Conservation (phyloP, 495 filamentous ascomycete species). For the Lasiosphaeria ovina region DNA sequence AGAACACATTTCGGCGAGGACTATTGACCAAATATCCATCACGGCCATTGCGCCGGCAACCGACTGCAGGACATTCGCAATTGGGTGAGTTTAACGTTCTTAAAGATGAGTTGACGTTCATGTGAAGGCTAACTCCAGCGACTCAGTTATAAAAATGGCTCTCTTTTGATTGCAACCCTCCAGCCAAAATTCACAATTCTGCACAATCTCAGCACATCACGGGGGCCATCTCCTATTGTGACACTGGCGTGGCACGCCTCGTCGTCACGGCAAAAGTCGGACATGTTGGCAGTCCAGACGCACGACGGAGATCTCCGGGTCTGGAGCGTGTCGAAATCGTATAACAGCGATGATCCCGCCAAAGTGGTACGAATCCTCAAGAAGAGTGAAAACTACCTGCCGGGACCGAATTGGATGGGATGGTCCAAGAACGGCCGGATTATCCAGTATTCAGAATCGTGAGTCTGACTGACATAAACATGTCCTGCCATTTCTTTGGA, state of each 20-base stretch:
- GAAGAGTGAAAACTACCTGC: slow-evolving; percentile 66
- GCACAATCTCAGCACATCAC: slow-evolving; percentile 80
- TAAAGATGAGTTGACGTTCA: background rate
- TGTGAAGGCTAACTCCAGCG: slow-evolving; percentile 29
- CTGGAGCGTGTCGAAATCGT: slow-evolving; percentile 92
- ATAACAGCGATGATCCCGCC: slow-evolving; percentile 68
- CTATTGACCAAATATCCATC: slow-evolving; percentile 86
- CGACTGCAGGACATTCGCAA: slow-evolving; percentile 96
- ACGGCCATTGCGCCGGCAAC: slow-evolving; percentile 84
- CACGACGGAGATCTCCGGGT: slow-evolving; percentile 89
- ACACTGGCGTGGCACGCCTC: slow-evolving; percentile 97
- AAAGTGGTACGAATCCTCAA: slow-evolving; percentile 88
- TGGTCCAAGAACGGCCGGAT: slow-evolving; percentile 99
- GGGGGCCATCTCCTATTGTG: slow-evolving; percentile 82
- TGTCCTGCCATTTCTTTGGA: background rate
- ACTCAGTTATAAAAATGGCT: slow-evolving; percentile 87
- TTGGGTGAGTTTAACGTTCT: slow-evolving; percentile 64
- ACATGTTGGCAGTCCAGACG: slow-evolving; percentile 94
- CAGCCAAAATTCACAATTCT: slow-evolving; percentile 92
- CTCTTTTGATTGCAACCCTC: slow-evolving; percentile 83
- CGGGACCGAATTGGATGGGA: slow-evolving; percentile 89
- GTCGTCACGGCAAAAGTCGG: slow-evolving; percentile 93
- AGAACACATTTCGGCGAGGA: slow-evolving; percentile 88
- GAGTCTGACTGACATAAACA: slow-evolving; percentile 39
- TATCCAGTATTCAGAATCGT: slow-evolving; percentile 91